These are phyloP conservation scores for Pholiota molesta DNA, from an alignment of 768 basidiomycete species.

Conservation along the genomic window DNA sequence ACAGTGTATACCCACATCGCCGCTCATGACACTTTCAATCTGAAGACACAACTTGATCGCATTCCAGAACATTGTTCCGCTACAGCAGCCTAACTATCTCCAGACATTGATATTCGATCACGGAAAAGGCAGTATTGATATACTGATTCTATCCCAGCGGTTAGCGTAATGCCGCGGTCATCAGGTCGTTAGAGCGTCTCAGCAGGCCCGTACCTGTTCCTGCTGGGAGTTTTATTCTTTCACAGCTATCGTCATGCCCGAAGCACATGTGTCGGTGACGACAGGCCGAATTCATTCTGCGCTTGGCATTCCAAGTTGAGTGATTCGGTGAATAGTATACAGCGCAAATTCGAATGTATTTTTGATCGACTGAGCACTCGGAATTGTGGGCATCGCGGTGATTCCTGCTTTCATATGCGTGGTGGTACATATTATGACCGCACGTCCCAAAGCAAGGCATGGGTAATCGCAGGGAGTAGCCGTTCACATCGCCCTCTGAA, in stretches of 20 bases:
- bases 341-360: neutral
- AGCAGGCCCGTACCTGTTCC: neutral
- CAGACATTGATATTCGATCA: neutral
- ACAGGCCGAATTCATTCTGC: no score
- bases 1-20: neutral
- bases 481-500: neutral
- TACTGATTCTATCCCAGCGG: neutral
- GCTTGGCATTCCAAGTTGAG: neutral
- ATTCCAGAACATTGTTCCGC: neutral
- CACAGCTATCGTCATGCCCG: neutral
- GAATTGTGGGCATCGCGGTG: neutral
- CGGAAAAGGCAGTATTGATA: neutral
- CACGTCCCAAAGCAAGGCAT: neutral
- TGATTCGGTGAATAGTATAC: neutral
- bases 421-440: neutral
- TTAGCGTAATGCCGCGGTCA: neutral
- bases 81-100: neutral
- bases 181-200: neutral
- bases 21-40: neutral
- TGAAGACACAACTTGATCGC: neutral
- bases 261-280: neutral
- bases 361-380: neutral
- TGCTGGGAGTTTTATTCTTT: neutral
- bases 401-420: neutral
- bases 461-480: neutral